These are phyloP conservation scores for Coprinellus aureogranulatus DNA, from an alignment of 768 basidiomycete species.

Conservation along the genomic window DNA sequence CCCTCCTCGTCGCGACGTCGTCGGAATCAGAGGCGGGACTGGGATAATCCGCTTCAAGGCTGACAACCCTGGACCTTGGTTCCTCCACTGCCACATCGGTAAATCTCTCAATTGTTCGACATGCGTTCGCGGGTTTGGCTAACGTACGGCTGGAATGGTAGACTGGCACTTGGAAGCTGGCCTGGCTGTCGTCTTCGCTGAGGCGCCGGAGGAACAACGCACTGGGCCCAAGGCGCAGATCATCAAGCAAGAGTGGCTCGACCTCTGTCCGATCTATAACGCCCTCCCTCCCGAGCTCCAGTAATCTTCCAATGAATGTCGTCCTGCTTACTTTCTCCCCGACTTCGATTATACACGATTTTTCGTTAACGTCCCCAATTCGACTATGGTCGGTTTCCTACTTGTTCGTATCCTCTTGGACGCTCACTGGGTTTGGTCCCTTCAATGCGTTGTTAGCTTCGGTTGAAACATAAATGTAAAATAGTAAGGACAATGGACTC, in stretches of 20 bases:
- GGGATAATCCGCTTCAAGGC: slow-evolving; percentile 19
- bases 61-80: slow-evolving; percentile 27
- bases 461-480: too few relatives aligned
- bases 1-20: slow-evolving; percentile 16
- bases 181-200: slow-evolving; percentile 39
- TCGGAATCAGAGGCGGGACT: slow-evolving; percentile 12
- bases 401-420: too few relatives aligned
- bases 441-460: too few relatives aligned
- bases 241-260: slow-evolving; percentile 22
- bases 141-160: too few relatives aligned
- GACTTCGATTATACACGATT: too few relatives aligned
- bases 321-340: too few relatives aligned
- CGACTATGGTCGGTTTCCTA: too few relatives aligned
- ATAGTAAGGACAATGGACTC: too few relatives aligned
- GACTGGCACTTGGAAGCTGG: slow-evolving; percentile 40
- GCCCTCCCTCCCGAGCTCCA: slow-evolving; percentile 16
- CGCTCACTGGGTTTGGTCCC: too few relatives aligned
- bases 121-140: not conserved
- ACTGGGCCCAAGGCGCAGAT: slow-evolving; percentile 22
- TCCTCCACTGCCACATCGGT: slow-evolving; percentile 23
- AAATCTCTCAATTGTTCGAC: not conserved
- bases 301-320: too few relatives aligned
- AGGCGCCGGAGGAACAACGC: slow-evolving; percentile 26
- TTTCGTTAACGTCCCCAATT: too few relatives aligned
- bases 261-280: slow-evolving; percentile 16